Base-by-base conservation (phyloP, 2,329 filamentous ascomycete species). In the Trichoderma koningii region DNA sequence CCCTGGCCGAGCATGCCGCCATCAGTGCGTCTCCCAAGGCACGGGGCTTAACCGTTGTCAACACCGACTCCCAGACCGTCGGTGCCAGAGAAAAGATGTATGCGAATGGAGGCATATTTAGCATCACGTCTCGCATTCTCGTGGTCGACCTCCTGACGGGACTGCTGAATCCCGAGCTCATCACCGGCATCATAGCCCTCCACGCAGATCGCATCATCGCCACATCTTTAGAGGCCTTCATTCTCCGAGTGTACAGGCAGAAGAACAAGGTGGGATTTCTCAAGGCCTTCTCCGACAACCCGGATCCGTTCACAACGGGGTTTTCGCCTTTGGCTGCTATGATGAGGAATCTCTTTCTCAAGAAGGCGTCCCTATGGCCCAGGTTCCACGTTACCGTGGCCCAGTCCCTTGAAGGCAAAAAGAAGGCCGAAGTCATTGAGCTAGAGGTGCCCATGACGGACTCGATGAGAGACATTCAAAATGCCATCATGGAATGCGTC, bases 371-470 rank as follows among this genome's bases (percentile, higher is more conserved):
- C 0, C 78, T 99, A 15, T 99, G 94, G 88, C 95, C 95, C 3
- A 86, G 95, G 21, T 99, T 97, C 72, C 95, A 99, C 73, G 86
- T 97, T 66, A 88, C 91, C 0, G 93, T 99, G 6, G 93, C 93
- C 0, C 87, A 92, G 71, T 92, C 93, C 3, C 82, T 99, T 3
- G 95, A 99, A 76, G 93, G 93, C 10, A 91, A 91, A 75, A 91
- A 91, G 74, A 97, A 94, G 74, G 94, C 95, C 5, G 95, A 99
- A 77, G 95, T 99, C 52, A 96, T 99, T 68, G 95, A 99, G 77
- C 83, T 98, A 26, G 95, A 97, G 76, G 90, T 99, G 5, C 89
- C 92, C 30, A 98, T 99, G 94, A 97, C 92, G 5, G 91, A 96
- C 44, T 85, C 88, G 56, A 99, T 99, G 95, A 86, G 85, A 66